Base-by-base conservation (phyloP, 257 asterid genomes). In the Solanum paucissectum region DNA sequence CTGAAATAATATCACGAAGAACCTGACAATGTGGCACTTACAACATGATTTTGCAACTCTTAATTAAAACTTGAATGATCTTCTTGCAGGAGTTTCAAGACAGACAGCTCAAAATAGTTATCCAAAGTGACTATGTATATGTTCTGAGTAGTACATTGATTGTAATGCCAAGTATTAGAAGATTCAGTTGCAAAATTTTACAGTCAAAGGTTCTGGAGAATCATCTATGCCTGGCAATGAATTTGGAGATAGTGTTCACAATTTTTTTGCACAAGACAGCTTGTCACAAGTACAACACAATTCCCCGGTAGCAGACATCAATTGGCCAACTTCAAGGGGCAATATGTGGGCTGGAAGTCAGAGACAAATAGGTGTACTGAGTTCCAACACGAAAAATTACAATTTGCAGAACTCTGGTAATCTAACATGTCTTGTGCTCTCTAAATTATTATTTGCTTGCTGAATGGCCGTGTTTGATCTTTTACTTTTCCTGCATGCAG, bases 181-280 rank as follows among this genome's bases (percentile, higher is more conserved):
- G 40, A 49, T 32, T 49, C 69, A 49, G 86, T 32, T 82, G 86
- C 69, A 46, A 82, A 33, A 82, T 18, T 49, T 18, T 82, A 49
- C 85, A 3, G 69, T 49, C 86, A 32, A 20, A 82, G 44, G 85
- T 72, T 90, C 87, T 87, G 90, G 88, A 88, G 60, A 89, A 89
- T 91, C 94, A 95, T 94, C 98, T 92, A 96, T 96, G 98, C 97
- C 98, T 94, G 98, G 99, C 87, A 94, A 95, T 93, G 98, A 91
- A 92, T 92, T 86, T 87, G 98, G 95, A 87, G 98, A 95, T 84
- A 92, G 98, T 94, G 95, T 96, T 90, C 98, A 95, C 95, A 96
- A 96, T 92, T 95, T 95, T 87, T 96, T 95, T 89, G 95, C 96
- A 0, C 98, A 92, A 90, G 98, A 95, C 86, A 93, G 90, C 87